These are phyloP conservation scores for Alternaria postmessia DNA, from an alignment of 2,329 filamentous ascomycete species.

Conservation along the genomic window DNA sequence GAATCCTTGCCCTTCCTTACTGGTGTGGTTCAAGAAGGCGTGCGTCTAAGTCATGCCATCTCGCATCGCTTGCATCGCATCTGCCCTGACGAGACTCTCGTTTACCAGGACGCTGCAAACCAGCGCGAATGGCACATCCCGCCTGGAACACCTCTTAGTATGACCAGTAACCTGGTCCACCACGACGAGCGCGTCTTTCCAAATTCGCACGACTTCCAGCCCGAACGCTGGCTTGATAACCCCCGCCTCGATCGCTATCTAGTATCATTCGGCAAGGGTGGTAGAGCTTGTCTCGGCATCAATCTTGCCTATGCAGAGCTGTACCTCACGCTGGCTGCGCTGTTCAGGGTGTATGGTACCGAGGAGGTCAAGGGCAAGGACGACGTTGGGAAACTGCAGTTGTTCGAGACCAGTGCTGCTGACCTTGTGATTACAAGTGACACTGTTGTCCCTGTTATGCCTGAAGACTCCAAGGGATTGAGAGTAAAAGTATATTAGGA, in stretches of 20 bases:
- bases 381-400: slow-evolving; percentile 3
- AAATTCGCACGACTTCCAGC: background rate
- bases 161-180: background rate
- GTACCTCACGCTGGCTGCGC: background rate
- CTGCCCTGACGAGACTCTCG: background rate
- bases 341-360: slow-evolving; percentile 1
- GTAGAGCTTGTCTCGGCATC: slow-evolving; percentile 30
- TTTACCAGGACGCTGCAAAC: background rate
- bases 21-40: background rate
- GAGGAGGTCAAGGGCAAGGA: slow-evolving; percentile 2
- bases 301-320: slow-evolving; percentile 16
- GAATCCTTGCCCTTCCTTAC: slow-evolving; percentile 1
- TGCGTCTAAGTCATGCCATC: background rate
- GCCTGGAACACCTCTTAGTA: background rate
- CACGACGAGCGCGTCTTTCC: background rate
- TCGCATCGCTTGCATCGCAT: slow-evolving; percentile 1
- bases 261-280: slow-evolving; percentile 31
- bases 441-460: slow-evolving; percentile 5
- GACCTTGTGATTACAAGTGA: slow-evolving; percentile 3
- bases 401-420: slow-evolving; percentile 8
- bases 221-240: slow-evolving; percentile 6
- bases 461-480: slow-evolving; percentile 4
- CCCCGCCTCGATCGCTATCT: slow-evolving; percentile 25
- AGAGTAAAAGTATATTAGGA: background rate
- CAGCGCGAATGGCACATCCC: background rate